Percentiles rank a stretch among this genome's conserved stretches.
These are phyloP conservation scores for Boechera retrofracta DNA, from an alignment of 345 rosid species.

Conservation along the genomic window DNA sequence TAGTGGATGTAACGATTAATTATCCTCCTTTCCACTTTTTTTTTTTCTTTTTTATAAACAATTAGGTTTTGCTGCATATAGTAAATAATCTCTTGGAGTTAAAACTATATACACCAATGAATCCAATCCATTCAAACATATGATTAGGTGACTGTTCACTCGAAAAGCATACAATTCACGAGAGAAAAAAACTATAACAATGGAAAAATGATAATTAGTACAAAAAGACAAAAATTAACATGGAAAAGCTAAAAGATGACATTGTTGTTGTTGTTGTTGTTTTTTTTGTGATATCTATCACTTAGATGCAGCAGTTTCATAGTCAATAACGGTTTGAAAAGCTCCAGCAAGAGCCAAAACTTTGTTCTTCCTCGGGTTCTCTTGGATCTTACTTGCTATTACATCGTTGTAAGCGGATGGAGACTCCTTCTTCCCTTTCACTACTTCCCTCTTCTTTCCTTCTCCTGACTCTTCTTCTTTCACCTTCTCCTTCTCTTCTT, in stretches of 20 bases:
- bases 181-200: constrained; percentile 34
- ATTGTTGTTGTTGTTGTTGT: background rate
- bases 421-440: constrained; percentile 63
- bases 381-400: constrained; percentile 71
- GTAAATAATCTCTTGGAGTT: background rate
- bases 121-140: constrained; percentile 40
- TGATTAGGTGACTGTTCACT: constrained; percentile 31
- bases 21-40: background rate
- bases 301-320: constrained; percentile 65
- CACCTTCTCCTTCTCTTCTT: constrained; percentile 2
- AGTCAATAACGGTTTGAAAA: constrained; percentile 86
- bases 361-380: constrained; percentile 73
- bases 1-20: background rate
- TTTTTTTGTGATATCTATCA: constrained; percentile 26
- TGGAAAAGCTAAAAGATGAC: constrained; percentile 24
- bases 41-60: background rate
- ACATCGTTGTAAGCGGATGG: constrained; percentile 79
- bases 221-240: background rate
- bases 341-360: constrained; percentile 91
- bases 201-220: constrained; percentile 18
- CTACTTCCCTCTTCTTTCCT: constrained; percentile 35
- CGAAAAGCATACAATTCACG: constrained; percentile 41
- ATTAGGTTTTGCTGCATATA: background rate
- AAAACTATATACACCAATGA: constrained; percentile 29
- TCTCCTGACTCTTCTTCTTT: constrained; percentile 28